Evolutionary conservation across 2,329 filamentous ascomycete species (phyloP), one percentile per base, ranked within the genome.

Genomic region (Didymella segeticola): DNA sequence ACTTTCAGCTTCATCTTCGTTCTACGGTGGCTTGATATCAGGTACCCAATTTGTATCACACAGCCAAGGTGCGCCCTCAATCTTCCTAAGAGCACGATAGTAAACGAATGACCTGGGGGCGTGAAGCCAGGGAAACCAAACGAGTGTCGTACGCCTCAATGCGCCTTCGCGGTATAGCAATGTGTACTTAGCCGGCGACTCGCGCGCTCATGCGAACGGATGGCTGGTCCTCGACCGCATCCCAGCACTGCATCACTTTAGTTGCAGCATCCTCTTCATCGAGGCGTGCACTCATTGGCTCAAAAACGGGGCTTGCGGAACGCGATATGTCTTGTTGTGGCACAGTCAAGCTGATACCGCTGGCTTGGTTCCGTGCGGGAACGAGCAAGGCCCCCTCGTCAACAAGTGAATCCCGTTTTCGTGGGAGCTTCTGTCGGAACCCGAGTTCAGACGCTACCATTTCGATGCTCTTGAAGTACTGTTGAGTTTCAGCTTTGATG

Each of bases 401-500:
- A 15, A 72, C 47, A 22, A 74, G 53, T 14, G 70, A 73, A 41
- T 74, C 71, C 33, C 70, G 67, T 62, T 74, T 74, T 42, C 63
- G 59, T 4, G 75, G 73, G 22, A 81, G 68, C 54, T 71, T 73
- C 62, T 81, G 79, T 12, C 71, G 73, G 60, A 79, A 78, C 5
- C 78, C 78, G 50, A 78, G 70, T 42, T 77, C 75, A 15, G 66
- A 68, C 17, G 77, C 77, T 45, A 80, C 78, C 57, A 72, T 72
- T 61, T 81, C 79, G 62, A 81, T 81, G 48, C 75, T 78, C 68
- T 79, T 79, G 70, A 81, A 81, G 67, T 81, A 80, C 70, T 73
- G 45, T 49, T 49, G 45, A 45, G 39, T 49, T 49, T 54, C 51
- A 54, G 51, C 39, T 54, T 54, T 29, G 22, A 15, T 49, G 45